Evolutionary conservation across 495 filamentous ascomycete species (phyloP).

Genomic region (Pseudomonodictys pantanalensis): DNA sequence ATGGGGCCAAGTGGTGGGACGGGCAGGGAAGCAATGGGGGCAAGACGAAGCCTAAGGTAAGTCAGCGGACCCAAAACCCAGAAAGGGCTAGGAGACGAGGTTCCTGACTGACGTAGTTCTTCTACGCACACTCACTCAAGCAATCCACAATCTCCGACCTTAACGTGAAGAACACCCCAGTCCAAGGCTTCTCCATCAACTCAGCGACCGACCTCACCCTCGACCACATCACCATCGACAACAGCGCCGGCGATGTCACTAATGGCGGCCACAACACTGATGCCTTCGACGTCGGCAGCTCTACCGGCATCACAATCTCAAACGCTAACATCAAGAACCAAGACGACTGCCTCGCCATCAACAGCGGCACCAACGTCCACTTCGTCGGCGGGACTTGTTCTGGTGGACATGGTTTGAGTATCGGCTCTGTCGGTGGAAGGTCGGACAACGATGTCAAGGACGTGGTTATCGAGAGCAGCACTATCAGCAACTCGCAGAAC

Average conservation of each 20-base stretch:
- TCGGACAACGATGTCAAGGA: conserved; percentile 57
- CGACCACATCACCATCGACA: conserved; percentile 56
- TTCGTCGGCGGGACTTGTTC: conserved; percentile 35
- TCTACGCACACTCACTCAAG: conserved; percentile 47
- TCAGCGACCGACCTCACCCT: conserved; percentile 50
- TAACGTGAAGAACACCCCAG: conserved; percentile 58
- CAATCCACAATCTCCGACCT: conserved; percentile 44
- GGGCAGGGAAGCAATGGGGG: conserved; percentile 51
- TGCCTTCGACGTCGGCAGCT: conserved; percentile 59
- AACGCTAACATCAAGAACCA: conserved; percentile 32
- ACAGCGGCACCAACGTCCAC: conserved; percentile 38
- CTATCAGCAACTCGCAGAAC: conserved; percentile 54
- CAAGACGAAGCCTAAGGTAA: conserved; percentile 48
- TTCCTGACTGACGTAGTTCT: conserved; percentile 44
- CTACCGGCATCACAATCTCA: conserved; percentile 45
- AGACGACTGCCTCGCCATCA: conserved; percentile 36
- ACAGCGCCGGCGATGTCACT: conserved; percentile 53
- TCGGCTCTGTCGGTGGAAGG: conserved; percentile 67
- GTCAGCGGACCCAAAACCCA: not conserved
- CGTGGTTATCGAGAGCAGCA: conserved; percentile 54
- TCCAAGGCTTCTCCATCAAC: conserved; percentile 61
- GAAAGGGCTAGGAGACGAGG: too few relatives aligned
- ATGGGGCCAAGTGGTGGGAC: conserved; percentile 54
- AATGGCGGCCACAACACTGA: conserved; percentile 62
- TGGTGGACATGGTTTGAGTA: conserved; percentile 47